These are phyloP conservation scores for Volvox africanus DNA, from an alignment of 139 green algal species.

Conservation along the genomic window DNA sequence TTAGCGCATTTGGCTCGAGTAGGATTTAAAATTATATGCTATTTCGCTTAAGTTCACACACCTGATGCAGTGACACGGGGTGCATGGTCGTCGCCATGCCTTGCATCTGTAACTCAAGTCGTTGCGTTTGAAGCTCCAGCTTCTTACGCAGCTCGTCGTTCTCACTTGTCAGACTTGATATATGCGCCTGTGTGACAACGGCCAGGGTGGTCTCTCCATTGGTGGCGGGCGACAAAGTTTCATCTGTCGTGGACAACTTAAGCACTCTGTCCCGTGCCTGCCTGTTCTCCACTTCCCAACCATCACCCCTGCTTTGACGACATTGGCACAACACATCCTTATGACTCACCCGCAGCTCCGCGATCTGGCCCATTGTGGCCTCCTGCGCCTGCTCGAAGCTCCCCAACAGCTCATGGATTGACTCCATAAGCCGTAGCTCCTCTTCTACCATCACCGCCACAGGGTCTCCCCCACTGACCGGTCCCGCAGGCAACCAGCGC, in stretches of 20 bases:
- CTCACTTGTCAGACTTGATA: background rate
- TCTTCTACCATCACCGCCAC: constrained; percentile 58
- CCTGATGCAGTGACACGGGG: background rate
- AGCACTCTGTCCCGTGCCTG: no score
- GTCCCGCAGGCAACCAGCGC: constrained; percentile 52
- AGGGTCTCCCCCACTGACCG: constrained; percentile 35
- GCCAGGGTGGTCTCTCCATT: background rate
- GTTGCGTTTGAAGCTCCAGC: constrained; percentile 50
- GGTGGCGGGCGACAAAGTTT: no score
- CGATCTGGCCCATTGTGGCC: background rate
- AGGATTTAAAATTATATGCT: no score
- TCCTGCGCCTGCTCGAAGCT: constrained; percentile 42
- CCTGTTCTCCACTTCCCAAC: no score
- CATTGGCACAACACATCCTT: background rate
- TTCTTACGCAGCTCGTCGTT: constrained; percentile 27
- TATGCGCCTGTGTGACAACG: background rate
- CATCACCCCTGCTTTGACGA: no score
- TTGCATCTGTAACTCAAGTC: constrained; percentile 49
- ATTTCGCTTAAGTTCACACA: no score
- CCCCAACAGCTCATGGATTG: constrained; percentile 46
- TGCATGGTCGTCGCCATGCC: background rate
- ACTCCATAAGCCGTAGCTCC: constrained; percentile 53
- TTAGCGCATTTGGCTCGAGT: no score
- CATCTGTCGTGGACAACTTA: no score
- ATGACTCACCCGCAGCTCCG: constrained; percentile 33